phyloP scores from a whole-genome alignment of 352 stramenopile genomes.

The Pythium utonaiense region DNA sequence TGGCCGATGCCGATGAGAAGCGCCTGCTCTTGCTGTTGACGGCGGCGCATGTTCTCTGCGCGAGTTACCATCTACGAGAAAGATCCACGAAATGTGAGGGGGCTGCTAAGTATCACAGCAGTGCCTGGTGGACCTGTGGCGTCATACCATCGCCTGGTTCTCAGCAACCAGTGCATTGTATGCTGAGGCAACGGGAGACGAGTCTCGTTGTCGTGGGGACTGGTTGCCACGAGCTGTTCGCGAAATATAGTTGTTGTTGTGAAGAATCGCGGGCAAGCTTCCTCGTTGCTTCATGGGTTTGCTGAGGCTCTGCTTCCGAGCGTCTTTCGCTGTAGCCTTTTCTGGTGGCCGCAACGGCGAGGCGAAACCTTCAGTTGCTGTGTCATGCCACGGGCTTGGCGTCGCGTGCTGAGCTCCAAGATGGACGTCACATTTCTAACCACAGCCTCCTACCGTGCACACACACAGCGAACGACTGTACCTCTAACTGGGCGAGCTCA shows the following conservation, averaged over 20 bases:
- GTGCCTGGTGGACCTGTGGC: neutral
- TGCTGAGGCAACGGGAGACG: conserved; percentile 37
- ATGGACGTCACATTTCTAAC: neutral
- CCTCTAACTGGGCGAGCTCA: conserved; percentile 21
- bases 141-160: conserved; percentile 40
- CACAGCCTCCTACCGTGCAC: neutral
- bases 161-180: conserved; percentile 55
- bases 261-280: conserved; percentile 10
- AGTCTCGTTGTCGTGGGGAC: conserved; percentile 11
- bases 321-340: neutral
- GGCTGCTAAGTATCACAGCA: too few species aligned
- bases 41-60: conserved; percentile 21
- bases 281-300: neutral
- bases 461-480: neutral
- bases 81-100: neutral
- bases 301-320: neutral
- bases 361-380: conserved; percentile 3
- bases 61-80: conserved; percentile 8
- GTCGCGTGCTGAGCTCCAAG: conserved; percentile 11
- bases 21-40: conserved; percentile 35
- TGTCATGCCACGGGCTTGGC: conserved; percentile 22
- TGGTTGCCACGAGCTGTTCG: conserved; percentile 8
- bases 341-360: neutral
- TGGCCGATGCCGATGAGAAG: conserved; percentile 57
- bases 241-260: neutral